A percentile compares a stretch with the other conserved stretches of the same genome.
Conservation (phyloP, 2,329 filamentous ascomycete species). For the Colletotrichum cuscutae region DNA sequence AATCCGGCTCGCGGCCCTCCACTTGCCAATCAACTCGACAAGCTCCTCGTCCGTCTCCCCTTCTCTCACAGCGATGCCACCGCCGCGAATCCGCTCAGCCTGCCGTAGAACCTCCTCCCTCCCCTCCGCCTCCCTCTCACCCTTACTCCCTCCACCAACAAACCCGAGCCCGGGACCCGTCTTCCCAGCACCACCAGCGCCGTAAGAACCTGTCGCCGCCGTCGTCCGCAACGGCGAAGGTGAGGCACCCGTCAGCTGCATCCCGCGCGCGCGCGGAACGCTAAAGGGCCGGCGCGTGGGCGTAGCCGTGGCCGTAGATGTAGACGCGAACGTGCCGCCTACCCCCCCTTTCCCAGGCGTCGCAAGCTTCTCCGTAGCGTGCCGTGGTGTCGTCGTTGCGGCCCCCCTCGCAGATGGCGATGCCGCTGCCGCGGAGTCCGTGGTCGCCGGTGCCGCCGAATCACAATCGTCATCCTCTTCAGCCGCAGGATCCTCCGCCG, state of each 20-base stretch:
- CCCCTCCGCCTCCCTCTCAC: conserved; percentile 11
- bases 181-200: background rate
- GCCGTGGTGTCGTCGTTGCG: background rate
- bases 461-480: background rate
- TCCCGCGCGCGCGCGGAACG: conserved; percentile 2
- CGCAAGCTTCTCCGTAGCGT: no score
- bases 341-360: no score
- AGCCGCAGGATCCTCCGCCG: background rate
- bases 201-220: background rate
- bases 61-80: background rate
- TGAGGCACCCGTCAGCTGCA: background rate
- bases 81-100: conserved; percentile 17
- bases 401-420: background rate
- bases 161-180: background rate
- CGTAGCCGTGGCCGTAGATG: background rate
- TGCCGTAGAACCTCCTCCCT: conserved; percentile 31
- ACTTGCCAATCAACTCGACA: conserved; percentile 30
- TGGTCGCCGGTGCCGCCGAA: background rate
- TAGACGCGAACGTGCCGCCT: no score
- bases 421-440: background rate
- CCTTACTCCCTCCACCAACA: background rate
- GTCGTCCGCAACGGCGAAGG: background rate
- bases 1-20: conserved; percentile 32
- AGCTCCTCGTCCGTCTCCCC: conserved; percentile 26
- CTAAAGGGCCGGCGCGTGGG: conserved; percentile 25